These are phyloP conservation scores for Fusarium secorum DNA, from an alignment of 2,329 filamentous ascomycete genomes.

Conservation along the genomic window DNA sequence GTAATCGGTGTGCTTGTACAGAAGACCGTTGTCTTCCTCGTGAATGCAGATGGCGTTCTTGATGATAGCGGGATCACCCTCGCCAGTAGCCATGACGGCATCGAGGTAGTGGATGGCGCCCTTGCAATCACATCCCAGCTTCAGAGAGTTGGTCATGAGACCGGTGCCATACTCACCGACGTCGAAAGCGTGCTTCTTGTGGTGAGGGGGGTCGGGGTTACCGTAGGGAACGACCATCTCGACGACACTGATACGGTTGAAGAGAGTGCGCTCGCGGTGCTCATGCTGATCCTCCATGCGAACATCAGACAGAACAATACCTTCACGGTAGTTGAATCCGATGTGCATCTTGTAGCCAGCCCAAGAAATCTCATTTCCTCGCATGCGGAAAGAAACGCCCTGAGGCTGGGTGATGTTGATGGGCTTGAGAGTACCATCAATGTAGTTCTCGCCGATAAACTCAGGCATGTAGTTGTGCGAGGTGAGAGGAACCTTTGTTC, in stretches of 20 bases:
- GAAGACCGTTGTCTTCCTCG: conserved; percentile 61
- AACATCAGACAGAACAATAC: conserved; percentile 74
- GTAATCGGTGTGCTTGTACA: conserved; percentile 72
- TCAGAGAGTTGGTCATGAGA: conserved; percentile 85
- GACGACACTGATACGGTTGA: conserved; percentile 72
- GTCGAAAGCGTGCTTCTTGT: conserved; percentile 83
- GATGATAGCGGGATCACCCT: conserved; percentile 78
- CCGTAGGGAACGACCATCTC: conserved; percentile 81
- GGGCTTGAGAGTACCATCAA: conserved; percentile 48
- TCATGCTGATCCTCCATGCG: conserved; percentile 64
- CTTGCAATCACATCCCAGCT: conserved; percentile 85
- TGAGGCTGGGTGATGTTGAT: conserved; percentile 52
- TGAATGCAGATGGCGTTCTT: conserved; percentile 97
- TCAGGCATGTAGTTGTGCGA: conserved; percentile 51
- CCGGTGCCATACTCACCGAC: conserved; percentile 82
- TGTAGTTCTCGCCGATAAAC: conserved; percentile 47
- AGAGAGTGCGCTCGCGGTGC: conserved; percentile 60
- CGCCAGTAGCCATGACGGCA: conserved; percentile 83
- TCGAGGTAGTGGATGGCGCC: conserved; percentile 92
- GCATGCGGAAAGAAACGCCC: conserved; percentile 56
- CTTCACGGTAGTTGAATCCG: conserved; percentile 76
- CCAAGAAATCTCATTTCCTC: conserved; percentile 60
- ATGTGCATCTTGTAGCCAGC: conserved; percentile 75
- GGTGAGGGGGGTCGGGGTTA: conserved; percentile 81
- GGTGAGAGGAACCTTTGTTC: conserved; percentile 53